phyloP scores from a whole-genome alignment of 768 basidiomycete species.

The Leccinellum albellum region DNA sequence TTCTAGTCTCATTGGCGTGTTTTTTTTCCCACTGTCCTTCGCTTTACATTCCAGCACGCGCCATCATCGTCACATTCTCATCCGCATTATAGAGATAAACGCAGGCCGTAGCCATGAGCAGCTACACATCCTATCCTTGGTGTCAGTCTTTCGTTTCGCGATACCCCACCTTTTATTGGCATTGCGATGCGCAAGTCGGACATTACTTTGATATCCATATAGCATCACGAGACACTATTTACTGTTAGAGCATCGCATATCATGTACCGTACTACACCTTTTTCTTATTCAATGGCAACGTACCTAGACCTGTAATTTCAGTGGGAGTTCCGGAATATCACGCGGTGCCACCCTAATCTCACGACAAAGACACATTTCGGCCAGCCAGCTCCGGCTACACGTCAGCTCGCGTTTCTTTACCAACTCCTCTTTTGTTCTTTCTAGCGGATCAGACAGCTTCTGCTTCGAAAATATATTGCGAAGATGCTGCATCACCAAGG shows the following conservation, averaged over 20 bases:
- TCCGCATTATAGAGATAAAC: constrained; percentile 39
- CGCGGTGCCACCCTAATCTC: constrained; percentile 16
- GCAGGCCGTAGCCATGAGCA: constrained; percentile 46
- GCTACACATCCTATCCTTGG: constrained; percentile 34
- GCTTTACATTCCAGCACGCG: constrained; percentile 17
- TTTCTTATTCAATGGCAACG: constrained; percentile 25
- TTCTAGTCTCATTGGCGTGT: constrained; percentile 34
- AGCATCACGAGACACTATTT: constrained; percentile 60
- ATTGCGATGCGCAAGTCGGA: constrained; percentile 49
- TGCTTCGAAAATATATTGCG: constrained; percentile 13
- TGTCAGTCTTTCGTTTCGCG: constrained; percentile 51
- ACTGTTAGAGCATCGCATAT: constrained; percentile 65
- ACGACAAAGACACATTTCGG: constrained; percentile 6
- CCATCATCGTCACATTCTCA: constrained; percentile 26
- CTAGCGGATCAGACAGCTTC: constrained; percentile 11
- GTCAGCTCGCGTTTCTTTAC: constrained; percentile 28
- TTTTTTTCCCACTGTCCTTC: constrained; percentile 7
- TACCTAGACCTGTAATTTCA: constrained; percentile 11
- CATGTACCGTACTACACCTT: constrained; percentile 40
- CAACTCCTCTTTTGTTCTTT: constrained; percentile 11
- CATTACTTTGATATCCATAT: constrained; percentile 39
- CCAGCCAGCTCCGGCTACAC: constrained; percentile 17
- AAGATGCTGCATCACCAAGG: constrained; percentile 47
- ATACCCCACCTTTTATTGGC: constrained; percentile 43
- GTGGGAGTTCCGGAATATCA: background rate